These are phyloP conservation scores for Saccharomyces hybrid DNA, from an alignment of 1,139 yeast species.

Conservation along the genomic window DNA sequence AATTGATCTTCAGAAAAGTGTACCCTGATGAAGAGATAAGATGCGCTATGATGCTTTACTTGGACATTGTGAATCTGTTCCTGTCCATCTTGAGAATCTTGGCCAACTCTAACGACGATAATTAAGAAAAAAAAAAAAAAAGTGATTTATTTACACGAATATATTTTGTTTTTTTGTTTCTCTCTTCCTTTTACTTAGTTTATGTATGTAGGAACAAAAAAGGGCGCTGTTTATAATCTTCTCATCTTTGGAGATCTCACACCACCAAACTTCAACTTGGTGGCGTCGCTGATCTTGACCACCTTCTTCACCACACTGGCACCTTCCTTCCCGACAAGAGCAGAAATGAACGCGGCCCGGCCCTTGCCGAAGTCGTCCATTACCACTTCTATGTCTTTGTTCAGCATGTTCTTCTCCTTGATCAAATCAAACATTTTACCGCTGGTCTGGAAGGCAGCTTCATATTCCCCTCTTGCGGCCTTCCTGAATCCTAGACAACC, in stretches of 20 bases:
- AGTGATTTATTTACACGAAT: constrained; percentile 1
- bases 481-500: constrained; percentile 73
- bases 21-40: constrained; percentile 83
- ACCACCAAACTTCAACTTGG: constrained; percentile 88
- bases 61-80: constrained; percentile 77
- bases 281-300: constrained; percentile 64
- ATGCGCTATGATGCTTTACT: constrained; percentile 67
- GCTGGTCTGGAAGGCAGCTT: constrained; percentile 86
- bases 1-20: constrained; percentile 66
- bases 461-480: constrained; percentile 82
- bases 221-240: constrained; percentile 46
- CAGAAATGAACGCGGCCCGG: constrained; percentile 76
- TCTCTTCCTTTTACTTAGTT: neutral
- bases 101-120: constrained; percentile 42
- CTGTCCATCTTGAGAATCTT: constrained; percentile 66
- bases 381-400: constrained; percentile 60
- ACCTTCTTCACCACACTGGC: constrained; percentile 54
- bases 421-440: constrained; percentile 65
- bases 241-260: constrained; percentile 75
- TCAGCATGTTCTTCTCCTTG: constrained; percentile 49
- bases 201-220: constrained; percentile 2
- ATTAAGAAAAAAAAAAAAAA: neutral
- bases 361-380: constrained; percentile 83
- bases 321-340: constrained; percentile 88
- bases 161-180: neutral